These are phyloP conservation scores for Haplosporangium gracile DNA, from an alignment of 192 early-diverging fungal genomes.

Conservation along the genomic window DNA sequence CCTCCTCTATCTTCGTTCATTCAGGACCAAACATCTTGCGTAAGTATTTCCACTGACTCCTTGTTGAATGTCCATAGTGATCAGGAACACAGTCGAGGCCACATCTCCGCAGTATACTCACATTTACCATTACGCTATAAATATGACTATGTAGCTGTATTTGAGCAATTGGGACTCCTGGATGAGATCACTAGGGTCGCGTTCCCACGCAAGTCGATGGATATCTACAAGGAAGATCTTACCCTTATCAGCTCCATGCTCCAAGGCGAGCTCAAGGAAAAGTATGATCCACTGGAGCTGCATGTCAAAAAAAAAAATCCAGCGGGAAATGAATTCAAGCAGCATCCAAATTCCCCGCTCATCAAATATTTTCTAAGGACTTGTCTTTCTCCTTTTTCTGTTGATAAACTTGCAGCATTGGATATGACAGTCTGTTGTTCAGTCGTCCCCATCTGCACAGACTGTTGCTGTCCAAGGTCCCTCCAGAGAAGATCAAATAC, in stretches of 20 bases:
- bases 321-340: neutral
- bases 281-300: neutral
- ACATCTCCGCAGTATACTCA: neutral
- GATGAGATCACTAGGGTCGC: conserved; percentile 25
- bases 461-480: conserved; percentile 30
- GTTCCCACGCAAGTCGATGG: conserved; percentile 12
- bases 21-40: conserved; percentile 3
- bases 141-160: conserved; percentile 29
- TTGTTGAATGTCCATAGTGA: neutral
- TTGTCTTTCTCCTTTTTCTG: no score
- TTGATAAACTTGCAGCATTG: neutral
- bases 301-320: neutral
- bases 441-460: conserved; percentile 23
- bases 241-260: neutral
- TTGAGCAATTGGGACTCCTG: conserved; percentile 35
- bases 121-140: neutral
- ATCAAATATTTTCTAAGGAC: neutral
- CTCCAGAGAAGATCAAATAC: conserved; percentile 13
- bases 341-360: neutral
- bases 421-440: conserved; percentile 19
- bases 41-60: neutral
- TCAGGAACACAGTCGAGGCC: neutral
- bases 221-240: conserved; percentile 19
- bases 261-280: conserved; percentile 10
- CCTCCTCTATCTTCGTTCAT: neutral